phyloP scores from a whole-genome alignment of 768 basidiomycete genomes.

The Leucocoprinus sp. region DNA sequence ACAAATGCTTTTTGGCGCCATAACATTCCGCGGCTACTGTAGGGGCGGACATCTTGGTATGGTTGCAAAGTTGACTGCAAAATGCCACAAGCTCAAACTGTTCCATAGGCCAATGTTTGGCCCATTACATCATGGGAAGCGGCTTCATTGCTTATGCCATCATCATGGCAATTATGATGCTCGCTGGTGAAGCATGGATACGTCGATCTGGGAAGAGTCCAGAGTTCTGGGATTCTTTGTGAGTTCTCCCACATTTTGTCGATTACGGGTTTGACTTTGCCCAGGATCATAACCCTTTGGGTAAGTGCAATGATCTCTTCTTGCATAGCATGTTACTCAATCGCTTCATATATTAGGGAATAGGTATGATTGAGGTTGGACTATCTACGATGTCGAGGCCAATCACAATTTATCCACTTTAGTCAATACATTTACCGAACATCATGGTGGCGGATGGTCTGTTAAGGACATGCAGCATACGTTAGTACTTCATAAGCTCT shows the following conservation, averaged over 20 bases:
- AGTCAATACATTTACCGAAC: conserved; percentile 93
- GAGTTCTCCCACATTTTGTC: conserved; percentile 16
- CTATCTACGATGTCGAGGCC: background rate
- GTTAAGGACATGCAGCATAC: conserved; percentile 96
- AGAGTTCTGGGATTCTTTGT: conserved; percentile 86
- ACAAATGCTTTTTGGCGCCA: conserved; percentile 83
- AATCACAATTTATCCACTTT: conserved; percentile 11
- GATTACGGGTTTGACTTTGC: background rate
- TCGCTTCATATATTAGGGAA: conserved; percentile 31
- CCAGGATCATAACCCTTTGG: conserved; percentile 44
- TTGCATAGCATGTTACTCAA: background rate
- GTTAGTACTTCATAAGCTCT: conserved; percentile 32
- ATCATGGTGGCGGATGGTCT: conserved; percentile 73
- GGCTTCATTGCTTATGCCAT: conserved; percentile 85
- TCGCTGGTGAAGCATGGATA: conserved; percentile 74
- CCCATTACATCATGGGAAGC: conserved; percentile 86
- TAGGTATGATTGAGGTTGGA: conserved; percentile 35
- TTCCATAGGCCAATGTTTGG: conserved; percentile 65
- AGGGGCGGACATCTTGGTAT: conserved; percentile 57
- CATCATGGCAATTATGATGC: conserved; percentile 70
- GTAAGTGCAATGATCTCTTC: conserved; percentile 20
- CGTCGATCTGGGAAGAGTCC: conserved; percentile 62
- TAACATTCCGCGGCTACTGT: conserved; percentile 72
- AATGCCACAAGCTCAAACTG: background rate
- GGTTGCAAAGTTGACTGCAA: conserved; percentile 7